A percentile compares a stretch with the other conserved stretches of the same genome.
These are phyloP conservation scores for Epithemia pelagica DNA, from an alignment of 108 stramenopile species.

Conservation along the genomic window DNA sequence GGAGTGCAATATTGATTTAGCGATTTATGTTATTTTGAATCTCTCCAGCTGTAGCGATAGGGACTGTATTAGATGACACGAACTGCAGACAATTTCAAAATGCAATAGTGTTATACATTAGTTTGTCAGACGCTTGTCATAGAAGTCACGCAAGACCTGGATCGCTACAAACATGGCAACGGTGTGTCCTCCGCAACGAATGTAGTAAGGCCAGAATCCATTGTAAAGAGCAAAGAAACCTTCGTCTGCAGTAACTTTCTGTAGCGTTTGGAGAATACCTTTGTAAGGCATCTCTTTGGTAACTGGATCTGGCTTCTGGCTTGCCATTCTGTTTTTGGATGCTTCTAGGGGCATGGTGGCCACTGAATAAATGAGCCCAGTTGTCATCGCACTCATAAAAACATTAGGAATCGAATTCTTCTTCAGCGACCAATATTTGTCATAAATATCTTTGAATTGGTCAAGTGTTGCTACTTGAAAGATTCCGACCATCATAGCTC, in stretches of 20 bases:
- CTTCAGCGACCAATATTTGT: conserved; percentile 44
- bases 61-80: too few species aligned
- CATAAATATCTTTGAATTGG: conserved; percentile 87
- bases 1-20: too few species aligned
- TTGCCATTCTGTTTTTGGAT: conserved; percentile 92
- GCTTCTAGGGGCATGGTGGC: conserved; percentile 94
- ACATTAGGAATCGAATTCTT: conserved; percentile 82
- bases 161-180: conserved; percentile 90
- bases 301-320: conserved; percentile 63
- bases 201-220: conserved; percentile 78
- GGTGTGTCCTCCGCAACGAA: conserved; percentile 93
- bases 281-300: conserved; percentile 84
- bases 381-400: conserved; percentile 88
- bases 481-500: conserved; percentile 90
- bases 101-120: too few species aligned
- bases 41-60: too few species aligned
- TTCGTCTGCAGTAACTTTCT: conserved; percentile 53
- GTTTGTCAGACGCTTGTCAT: conserved; percentile 15
- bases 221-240: conserved; percentile 81
- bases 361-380: conserved; percentile 85
- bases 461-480: conserved; percentile 92
- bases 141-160: conserved; percentile 73
- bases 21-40: too few species aligned
- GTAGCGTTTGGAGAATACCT: conserved; percentile 73
- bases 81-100: too few species aligned